Evolutionary conservation across 2,329 filamentous ascomycete genomes (phyloP).

Genomic region (Lachnellula subtilissima): DNA sequence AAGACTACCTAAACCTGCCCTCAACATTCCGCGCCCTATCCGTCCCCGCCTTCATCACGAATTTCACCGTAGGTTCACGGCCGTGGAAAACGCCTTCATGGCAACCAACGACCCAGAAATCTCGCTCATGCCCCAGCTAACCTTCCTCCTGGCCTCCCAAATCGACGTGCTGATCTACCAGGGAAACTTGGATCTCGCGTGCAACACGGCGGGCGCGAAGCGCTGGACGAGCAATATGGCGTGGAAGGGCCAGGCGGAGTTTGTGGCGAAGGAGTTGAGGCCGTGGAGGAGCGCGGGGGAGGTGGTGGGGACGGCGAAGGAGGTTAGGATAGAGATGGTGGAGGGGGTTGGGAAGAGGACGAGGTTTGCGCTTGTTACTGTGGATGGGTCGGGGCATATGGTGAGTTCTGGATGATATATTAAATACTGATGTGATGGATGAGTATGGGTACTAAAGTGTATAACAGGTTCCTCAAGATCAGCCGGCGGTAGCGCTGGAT

Average conservation of each 20-base stretch:
- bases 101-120: conserved; percentile 55
- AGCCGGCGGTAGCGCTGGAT: conserved; percentile 21
- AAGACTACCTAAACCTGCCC: conserved; percentile 20
- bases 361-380: conserved; percentile 24
- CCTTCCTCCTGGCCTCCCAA: conserved; percentile 54
- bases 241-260: conserved; percentile 42
- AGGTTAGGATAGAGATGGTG: conserved; percentile 20
- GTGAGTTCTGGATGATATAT: conserved; percentile 20
- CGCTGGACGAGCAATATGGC: conserved; percentile 37
- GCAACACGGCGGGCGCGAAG: conserved; percentile 38
- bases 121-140: conserved; percentile 52
- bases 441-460: background rate
- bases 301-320: conserved; percentile 15
- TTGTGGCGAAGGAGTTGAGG: conserved; percentile 31
- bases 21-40: conserved; percentile 48
- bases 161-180: conserved; percentile 68
- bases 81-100: conserved; percentile 41
- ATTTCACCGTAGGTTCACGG: conserved; percentile 47
- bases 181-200: conserved; percentile 56
- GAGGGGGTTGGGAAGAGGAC: conserved; percentile 19
- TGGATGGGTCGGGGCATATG: conserved; percentile 40
- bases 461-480: conserved; percentile 19
- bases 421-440: background rate
- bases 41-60: conserved; percentile 43
- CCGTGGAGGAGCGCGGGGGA: conserved; percentile 17